A percentile compares a stretch with the other conserved stretches of the same genome.
phyloP scores from a whole-genome alignment of 2,329 filamentous ascomycete species.

The Cercospora sp. region DNA sequence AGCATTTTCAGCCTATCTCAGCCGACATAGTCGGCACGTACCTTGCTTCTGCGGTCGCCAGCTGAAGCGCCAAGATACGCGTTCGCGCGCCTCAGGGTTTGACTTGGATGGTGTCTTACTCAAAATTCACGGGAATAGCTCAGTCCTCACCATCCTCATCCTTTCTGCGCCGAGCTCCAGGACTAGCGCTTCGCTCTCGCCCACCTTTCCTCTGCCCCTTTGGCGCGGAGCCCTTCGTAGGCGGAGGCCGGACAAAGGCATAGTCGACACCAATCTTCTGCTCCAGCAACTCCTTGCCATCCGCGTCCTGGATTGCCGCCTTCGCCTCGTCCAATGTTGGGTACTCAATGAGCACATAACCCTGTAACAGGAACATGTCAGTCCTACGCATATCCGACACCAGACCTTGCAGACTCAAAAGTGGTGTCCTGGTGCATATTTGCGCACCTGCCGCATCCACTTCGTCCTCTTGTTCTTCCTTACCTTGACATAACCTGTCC shows the following conservation, averaged over 20 bases:
- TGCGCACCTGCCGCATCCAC: slow-evolving; percentile 6
- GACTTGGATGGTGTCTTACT: neutral
- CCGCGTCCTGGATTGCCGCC: slow-evolving; percentile 78
- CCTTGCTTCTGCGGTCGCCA: neutral
- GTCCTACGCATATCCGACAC: slow-evolving; percentile 3
- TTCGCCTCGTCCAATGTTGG: slow-evolving; percentile 74
- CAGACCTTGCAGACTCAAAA: neutral
- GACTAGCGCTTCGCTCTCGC: slow-evolving; percentile 47
- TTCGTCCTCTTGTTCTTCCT: slow-evolving; percentile 1
- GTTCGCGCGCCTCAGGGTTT: neutral
- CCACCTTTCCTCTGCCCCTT: slow-evolving; percentile 37
- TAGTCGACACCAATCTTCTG: slow-evolving; percentile 81
- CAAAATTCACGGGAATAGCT: neutral
- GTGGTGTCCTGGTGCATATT: neutral
- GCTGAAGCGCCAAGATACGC: neutral
- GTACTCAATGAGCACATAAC: slow-evolving; percentile 84
- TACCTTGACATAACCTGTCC: slow-evolving; percentile 86
- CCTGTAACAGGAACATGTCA: slow-evolving; percentile 51
- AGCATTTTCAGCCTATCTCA: slow-evolving; percentile 6
- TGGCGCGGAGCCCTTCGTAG: slow-evolving; percentile 49
- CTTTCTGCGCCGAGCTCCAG: slow-evolving; percentile 39
- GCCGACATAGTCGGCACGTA: slow-evolving; percentile 10
- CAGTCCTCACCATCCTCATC: slow-evolving; percentile 31
- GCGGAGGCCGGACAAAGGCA: slow-evolving; percentile 79
- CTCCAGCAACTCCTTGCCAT: slow-evolving; percentile 74